These are phyloP conservation scores for Glycine latifolia DNA, from an alignment of 306 rosid genomes.

Conservation along the genomic window DNA sequence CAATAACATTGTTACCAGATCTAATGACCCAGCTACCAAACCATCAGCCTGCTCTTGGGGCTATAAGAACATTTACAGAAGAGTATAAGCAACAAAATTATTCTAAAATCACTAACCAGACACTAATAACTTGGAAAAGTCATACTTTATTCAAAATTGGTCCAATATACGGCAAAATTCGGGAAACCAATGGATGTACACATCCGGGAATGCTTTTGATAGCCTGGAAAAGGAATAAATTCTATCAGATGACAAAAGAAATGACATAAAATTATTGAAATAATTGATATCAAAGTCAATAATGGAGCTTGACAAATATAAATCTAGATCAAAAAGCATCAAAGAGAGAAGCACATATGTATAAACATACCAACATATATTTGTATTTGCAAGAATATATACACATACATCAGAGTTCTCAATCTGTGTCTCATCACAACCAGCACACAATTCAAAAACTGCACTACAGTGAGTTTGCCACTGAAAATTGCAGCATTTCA, in stretches of 20 bases:
- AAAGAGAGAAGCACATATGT: neutral
- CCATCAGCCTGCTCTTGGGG: slow-evolving; percentile 91
- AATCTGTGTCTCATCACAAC: neutral
- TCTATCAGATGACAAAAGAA: slow-evolving; percentile 40
- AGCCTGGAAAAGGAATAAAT: slow-evolving; percentile 61
- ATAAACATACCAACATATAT: neutral
- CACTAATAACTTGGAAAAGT: slow-evolving; percentile 38
- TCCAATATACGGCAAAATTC: slow-evolving; percentile 76
- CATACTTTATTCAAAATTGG: slow-evolving; percentile 77
- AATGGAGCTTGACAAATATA: slow-evolving; percentile 28
- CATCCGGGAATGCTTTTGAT: slow-evolving; percentile 84
- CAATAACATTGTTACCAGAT: slow-evolving; percentile 84
- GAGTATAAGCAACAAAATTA: slow-evolving; percentile 48
- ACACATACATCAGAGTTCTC: neutral
- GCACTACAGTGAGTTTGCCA: neutral
- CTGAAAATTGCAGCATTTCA: neutral
- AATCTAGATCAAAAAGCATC: slow-evolving; percentile 1
- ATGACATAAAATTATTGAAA: slow-evolving; percentile 9
- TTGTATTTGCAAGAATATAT: neutral
- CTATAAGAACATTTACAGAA: slow-evolving; percentile 53
- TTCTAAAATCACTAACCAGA: slow-evolving; percentile 26
- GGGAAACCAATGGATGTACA: slow-evolving; percentile 77
- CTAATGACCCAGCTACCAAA: slow-evolving; percentile 88
- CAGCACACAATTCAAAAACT: neutral
- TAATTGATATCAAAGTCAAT: neutral